Conservation (phyloP, 2,329 filamentous ascomycete species). For the Cladophialophora chaetospira region DNA sequence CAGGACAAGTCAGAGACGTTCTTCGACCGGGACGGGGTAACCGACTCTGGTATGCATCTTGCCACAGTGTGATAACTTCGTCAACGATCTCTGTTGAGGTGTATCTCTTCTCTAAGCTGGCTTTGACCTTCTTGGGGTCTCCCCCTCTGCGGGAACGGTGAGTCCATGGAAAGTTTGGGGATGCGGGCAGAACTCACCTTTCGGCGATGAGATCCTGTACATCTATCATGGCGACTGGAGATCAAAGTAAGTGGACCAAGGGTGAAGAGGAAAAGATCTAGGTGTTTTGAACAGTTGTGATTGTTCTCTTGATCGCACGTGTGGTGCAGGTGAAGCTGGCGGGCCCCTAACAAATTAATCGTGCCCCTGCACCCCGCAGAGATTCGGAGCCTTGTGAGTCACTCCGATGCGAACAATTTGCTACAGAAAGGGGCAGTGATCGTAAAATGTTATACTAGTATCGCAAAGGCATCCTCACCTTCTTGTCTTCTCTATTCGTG, state of each 20-base stretch:
- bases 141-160: conserved; percentile 63
- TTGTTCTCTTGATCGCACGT: not conserved
- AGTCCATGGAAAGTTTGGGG: not conserved
- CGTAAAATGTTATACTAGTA: too few relatives aligned
- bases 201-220: conserved; percentile 78
- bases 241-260: not conserved
- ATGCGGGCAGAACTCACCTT: conserved; percentile 39
- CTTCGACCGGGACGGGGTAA: not conserved
- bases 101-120: conserved; percentile 81
- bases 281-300: not conserved
- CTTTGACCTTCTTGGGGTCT: conserved; percentile 85
- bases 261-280: not conserved
- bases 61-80: conserved; percentile 66
- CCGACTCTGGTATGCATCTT: conserved; percentile 29
- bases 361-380: conserved; percentile 5
- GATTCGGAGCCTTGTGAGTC: conserved; percentile 23
- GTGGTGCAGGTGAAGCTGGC: conserved; percentile 9
- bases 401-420: too few relatives aligned
- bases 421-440: too few relatives aligned
- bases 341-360: not conserved
- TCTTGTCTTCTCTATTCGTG: not conserved
- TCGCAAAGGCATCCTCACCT: not conserved
- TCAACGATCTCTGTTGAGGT: conserved; percentile 84
- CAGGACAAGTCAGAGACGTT: conserved; percentile 8
- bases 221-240: conserved; percentile 63